Base-by-base conservation (phyloP, 768 basidiomycete species). In the Cystofilobasidium ferigula region DNA sequence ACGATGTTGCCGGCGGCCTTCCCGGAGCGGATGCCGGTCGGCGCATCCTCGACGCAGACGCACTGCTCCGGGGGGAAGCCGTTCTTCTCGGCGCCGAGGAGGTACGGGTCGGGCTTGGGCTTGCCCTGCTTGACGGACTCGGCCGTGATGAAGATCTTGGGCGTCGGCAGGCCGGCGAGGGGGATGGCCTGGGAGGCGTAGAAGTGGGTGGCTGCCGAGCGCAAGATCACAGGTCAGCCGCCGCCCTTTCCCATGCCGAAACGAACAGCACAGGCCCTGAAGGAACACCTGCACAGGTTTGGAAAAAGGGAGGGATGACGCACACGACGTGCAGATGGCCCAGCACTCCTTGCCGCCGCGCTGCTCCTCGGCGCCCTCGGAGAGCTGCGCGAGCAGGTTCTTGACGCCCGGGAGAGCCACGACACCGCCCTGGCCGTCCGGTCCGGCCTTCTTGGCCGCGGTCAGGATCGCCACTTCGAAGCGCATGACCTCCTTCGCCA, bases 101-200 rank as follows among this genome's bases (percentile, higher is more conserved):
- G 77, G 76, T 93, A 95, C 26, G 92, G 92, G 40, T 83, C 88
- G 0, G 91, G 89, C 72, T 85, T 81, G n/a, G 91, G 91, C 77
- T 93, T 93, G 53, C 90, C 89, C 58, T 83, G 76, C 16, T 74
- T 74, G 5, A 86, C 85, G 69, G 91, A 86, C 75, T 86, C 82
- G 9, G 86, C 84, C 2, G 88, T 90, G 70, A 92, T 82, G 60
- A 86, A 78, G 20, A 84, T 84, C 56, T 77, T 78, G 2, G 75
- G 75, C 2, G 87, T 64, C 2, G 84, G 81, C 24, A 91, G 78
- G 1, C 80, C 81, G 48, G 85, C 83, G 40, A 82, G 81, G 45
- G 81, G 74, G 38, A 93, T 79, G 22, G 88, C 89, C 26, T 81
- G 79, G 18, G 81, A 78, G 22, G 88, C 82, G 72, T 86, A 91